Evolutionary conservation across 305 asterid genomes (phyloP).

Genomic region (Fraxinus angustifolia): DNA sequence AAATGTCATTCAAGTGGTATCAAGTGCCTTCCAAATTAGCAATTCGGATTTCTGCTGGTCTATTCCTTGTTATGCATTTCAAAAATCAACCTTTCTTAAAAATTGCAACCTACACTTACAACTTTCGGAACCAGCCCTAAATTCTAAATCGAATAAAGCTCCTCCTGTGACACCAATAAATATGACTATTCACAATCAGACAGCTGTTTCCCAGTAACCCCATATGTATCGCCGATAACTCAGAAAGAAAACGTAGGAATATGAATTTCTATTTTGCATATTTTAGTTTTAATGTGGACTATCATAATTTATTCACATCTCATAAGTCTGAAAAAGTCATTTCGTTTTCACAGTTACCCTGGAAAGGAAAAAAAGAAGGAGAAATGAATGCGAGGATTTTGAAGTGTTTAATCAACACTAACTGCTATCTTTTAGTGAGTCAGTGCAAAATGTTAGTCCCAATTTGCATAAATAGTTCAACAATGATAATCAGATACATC

Average conservation of each 20-base stretch:
- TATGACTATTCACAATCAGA: slow-evolving; percentile 9
- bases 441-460: background rate
- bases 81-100: slow-evolving; percentile 1
- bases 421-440: background rate
- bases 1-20: background rate
- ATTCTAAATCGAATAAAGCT: slow-evolving; percentile 8
- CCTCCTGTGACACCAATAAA: slow-evolving; percentile 17
- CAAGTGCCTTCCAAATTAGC: background rate
- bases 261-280: background rate
- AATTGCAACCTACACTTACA: slow-evolving; percentile 16
- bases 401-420: background rate
- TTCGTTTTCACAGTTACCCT: background rate
- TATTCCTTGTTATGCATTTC: background rate
- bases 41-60: slow-evolving; percentile 1
- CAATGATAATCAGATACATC: background rate
- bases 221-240: background rate
- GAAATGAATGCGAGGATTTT: background rate
- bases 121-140: slow-evolving; percentile 17
- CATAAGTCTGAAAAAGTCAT: background rate
- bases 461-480: background rate
- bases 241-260: background rate
- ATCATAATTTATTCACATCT: background rate
- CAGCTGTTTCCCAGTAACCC: background rate
- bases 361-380: background rate
- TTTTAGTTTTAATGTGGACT: background rate